Base-by-base conservation (phyloP, 2,329 filamentous ascomycete species). In the Alternaria tenuissima region DNA sequence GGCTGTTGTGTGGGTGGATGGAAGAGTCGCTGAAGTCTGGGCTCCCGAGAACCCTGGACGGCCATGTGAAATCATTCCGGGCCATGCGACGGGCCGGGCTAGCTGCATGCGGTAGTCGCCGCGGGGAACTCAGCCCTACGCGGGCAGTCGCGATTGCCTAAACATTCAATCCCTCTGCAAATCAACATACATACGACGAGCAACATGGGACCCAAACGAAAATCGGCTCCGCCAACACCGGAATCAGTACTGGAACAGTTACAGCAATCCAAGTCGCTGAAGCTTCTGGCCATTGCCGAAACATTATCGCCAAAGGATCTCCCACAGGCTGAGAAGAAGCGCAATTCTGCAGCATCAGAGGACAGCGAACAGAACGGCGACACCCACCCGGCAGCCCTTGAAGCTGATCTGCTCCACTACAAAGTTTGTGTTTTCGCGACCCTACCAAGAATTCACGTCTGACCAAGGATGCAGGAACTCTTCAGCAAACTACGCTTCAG, bases 401-500 rank as follows among this genome's bases (percentile, higher is more conserved):
- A 92, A 65, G 92, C 91, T 28, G 94, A 98, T 78, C 84, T 98
- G 28, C 84, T 86, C 30, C 94, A 98, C 79, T 97, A 98, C 82
- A 93, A 92, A 75, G 87, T 87, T 74, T 16, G 52, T 52, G 7
- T 4, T 3, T 32, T 16, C 5, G 22, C 14, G 16, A 18, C 38
- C 20, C 18, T 22, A 49, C 38, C 9, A 39, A 18, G n/a, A 18
- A 7, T 3, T 22, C 18, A 51, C 26, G 18, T 26, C 58, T 70
- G 30, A 72, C 41, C 9, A 20, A 3, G 18, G 34, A n/a, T 7
- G n/a, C 66, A 88, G 81, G 94, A 97, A 80, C 87, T 98, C 20
- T 99, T 98, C 80, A 91, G 93, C 42, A 98, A 99, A 81, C 86
- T 98, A 39, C 92, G 94, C 69, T 98, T 98, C 83, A 96, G 92